phyloP scores from a whole-genome alignment of 495 filamentous ascomycete genomes.

The Cercophora sp. region DNA sequence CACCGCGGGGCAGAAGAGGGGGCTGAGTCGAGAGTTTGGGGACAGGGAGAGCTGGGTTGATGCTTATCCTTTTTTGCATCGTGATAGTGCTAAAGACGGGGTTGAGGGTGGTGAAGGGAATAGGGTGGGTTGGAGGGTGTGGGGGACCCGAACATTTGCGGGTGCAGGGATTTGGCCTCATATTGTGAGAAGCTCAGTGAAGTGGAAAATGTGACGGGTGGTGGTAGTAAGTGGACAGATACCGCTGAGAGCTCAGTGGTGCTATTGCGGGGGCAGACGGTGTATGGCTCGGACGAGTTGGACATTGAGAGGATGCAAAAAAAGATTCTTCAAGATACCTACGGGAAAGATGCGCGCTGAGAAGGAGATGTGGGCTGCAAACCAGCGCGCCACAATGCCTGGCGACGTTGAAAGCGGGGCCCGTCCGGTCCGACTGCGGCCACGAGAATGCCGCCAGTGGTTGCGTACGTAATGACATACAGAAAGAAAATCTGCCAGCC shows the following conservation, averaged over 20 bases:
- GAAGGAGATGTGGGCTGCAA: too few relatives aligned
- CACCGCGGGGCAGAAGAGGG: neutral
- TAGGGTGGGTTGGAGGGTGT: neutral
- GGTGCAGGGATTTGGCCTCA: slow-evolving; percentile 2
- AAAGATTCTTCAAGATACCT: too few relatives aligned
- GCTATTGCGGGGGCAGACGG: slow-evolving; percentile 19
- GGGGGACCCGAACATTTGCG: neutral
- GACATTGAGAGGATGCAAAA: neutral
- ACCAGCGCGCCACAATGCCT: too few relatives aligned
- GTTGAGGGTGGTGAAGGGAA: neutral
- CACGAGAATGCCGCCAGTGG: too few relatives aligned
- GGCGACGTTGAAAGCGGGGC: too few relatives aligned
- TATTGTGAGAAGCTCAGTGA: slow-evolving; percentile 8
- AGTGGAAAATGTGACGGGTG: slow-evolving; percentile 6
- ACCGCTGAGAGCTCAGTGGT: neutral
- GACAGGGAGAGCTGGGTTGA: neutral
- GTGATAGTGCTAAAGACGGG: neutral
- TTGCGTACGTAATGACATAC: too few relatives aligned
- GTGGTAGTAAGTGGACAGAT: neutral
- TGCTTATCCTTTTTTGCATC: neutral
- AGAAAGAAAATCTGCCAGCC: too few relatives aligned
- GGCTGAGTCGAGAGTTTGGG: neutral
- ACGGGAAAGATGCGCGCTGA: too few relatives aligned
- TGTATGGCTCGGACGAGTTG: slow-evolving; percentile 20
- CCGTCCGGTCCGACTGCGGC: too few relatives aligned